Evolutionary conservation across 1,284 basidiomycete species (phyloP), one percentile per base, ranked within the genome.

Genomic region (Ustilago bromivora): DNA sequence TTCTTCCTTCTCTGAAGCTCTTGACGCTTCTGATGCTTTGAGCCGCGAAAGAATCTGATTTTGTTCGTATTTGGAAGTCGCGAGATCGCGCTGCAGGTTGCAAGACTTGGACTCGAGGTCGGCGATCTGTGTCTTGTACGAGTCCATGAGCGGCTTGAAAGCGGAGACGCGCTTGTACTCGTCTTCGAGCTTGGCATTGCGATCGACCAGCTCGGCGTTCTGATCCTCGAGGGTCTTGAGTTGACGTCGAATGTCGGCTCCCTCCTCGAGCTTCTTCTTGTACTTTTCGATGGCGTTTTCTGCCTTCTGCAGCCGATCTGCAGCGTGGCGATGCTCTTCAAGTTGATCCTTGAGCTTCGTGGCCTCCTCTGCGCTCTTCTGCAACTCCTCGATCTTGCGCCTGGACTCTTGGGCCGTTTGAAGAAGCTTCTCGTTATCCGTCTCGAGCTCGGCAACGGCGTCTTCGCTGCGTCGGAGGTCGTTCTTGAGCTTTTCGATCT

Each of bases 201-300:
- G 93, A 88, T 98, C 94, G 35, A 98, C 92, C 12, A 98, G 90
- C 66, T 92, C 91, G 5, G 94, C 91, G 76, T 98, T 98, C 87
- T 98, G 94, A 79, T 92, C 94, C 87, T 98, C 95, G 28, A 98
- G 88, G 0, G 91, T 90, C 62, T 94, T 94, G 82, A 97, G 90
- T 79, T 92, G 91, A 72, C 94, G 91, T 31, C 94, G 91, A 46
- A 96, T 89, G 80, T 96, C 94, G 3, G 93, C 94, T 4, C 92
- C 91, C 85, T 98, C 96, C 81, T 98, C 96, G 4, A 98, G 89
- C 87, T 98, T 98, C 89, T 95, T 96, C 89, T 96, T 96, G 88
- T 98, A 97, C 87, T 98, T 99, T 87, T 98, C 95, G 90, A 98
- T 94, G 38, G 96, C 95, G 82, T 96, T 96, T 86, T 98, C 96